Conservation (phyloP, 1,284 basidiomycete genomes). For the Leccinum pseudoinsigne region DNA sequence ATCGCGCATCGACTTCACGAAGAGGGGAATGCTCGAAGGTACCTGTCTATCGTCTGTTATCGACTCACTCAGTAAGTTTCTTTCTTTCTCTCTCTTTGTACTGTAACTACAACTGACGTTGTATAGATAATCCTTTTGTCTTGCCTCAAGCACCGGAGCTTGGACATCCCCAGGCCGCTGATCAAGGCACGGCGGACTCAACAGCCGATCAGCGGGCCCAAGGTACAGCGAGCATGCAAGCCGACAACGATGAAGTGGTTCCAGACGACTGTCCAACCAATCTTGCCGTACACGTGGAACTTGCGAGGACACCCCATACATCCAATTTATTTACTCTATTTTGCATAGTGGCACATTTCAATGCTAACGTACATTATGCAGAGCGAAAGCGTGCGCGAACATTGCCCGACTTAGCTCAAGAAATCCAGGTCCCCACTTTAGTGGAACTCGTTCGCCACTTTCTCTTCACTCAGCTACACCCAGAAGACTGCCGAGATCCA, state of each 20-base stretch:
- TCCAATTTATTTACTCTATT: not conserved
- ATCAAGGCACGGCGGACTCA: not conserved
- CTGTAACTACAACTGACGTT: not conserved
- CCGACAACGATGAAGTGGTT: not conserved
- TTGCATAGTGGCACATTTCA: not conserved
- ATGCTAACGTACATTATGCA: not conserved
- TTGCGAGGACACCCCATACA: not conserved
- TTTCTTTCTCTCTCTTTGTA: not conserved
- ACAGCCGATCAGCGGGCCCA: no score
- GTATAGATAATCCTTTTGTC: not conserved
- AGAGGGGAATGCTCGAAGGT: not conserved
- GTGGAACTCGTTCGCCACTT: not conserved
- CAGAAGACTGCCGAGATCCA: not conserved
- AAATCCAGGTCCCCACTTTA: not conserved
- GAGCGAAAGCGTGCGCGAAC: not conserved
- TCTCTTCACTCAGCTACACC: not conserved
- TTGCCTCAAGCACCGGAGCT: not conserved
- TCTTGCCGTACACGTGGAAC: not conserved
- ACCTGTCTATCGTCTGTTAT: slow-evolving; percentile 6
- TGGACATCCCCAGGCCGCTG: not conserved
- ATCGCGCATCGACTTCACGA: slow-evolving; percentile 10
- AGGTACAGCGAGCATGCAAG: not conserved
- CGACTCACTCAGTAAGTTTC: not conserved
- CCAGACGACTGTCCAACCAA: not conserved
- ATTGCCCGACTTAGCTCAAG: not conserved